A percentile compares a stretch with the other conserved stretches of the same genome.
Conservation (phyloP, 2,329 filamentous ascomycete genomes). For the Domatiomyces catenatus region DNA sequence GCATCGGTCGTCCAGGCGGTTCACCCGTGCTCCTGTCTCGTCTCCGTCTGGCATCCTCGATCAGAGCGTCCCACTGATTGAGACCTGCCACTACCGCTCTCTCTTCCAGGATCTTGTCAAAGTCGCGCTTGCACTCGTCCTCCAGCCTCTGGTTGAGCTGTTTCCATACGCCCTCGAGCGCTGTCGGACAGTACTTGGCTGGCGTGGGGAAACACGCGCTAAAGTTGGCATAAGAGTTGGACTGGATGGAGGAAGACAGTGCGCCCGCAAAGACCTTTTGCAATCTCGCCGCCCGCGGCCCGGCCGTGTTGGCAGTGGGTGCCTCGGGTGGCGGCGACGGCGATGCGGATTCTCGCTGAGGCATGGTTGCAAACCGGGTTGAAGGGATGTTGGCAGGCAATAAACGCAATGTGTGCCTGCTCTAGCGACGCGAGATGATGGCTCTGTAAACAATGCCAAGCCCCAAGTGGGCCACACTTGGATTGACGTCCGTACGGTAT, state of each 20-base stretch:
- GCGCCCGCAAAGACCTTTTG: constrained; percentile 46
- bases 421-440: too few relatives aligned
- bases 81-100: constrained; percentile 41
- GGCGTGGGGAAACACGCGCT: constrained; percentile 49
- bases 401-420: too few relatives aligned
- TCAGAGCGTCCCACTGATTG: constrained; percentile 45
- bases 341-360: constrained; percentile 19
- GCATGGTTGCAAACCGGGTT: constrained; percentile 3
- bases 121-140: constrained; percentile 41
- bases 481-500: too few relatives aligned
- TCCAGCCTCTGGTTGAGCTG: constrained; percentile 45
- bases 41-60: constrained; percentile 42
- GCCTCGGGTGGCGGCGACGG: constrained; percentile 39
- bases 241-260: constrained; percentile 43
- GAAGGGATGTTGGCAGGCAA: too few relatives aligned
- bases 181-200: constrained; percentile 40
- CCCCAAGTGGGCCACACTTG: too few relatives aligned
- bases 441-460: too few relatives aligned
- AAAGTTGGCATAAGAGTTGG: constrained; percentile 47
- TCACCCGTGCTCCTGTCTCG: constrained; percentile 26
- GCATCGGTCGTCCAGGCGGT: constrained; percentile 24
- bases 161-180: constrained; percentile 41
- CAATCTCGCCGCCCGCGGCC: constrained; percentile 44
- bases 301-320: constrained; percentile 39
- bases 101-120: constrained; percentile 44